Base-by-base conservation (phyloP, 768 basidiomycete genomes). In the Lactifluus hygrophoroides region DNA sequence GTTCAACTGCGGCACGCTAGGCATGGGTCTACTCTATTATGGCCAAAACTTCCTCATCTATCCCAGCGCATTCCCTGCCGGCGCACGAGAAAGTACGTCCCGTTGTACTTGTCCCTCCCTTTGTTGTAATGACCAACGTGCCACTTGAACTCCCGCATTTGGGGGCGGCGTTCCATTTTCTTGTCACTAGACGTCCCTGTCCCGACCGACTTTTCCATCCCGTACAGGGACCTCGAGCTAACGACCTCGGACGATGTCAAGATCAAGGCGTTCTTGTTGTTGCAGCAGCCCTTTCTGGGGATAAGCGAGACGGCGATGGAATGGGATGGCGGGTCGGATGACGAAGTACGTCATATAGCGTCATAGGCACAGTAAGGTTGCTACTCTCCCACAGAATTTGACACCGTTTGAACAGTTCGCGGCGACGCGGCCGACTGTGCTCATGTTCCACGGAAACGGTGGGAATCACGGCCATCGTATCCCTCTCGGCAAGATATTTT, bases 361-460 rank as follows among this genome's bases (percentile, higher is more conserved):
- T 67, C 11, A 25, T 14, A 19, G 28, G 28, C 2, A 16, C 23
- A 3, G n/a, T 30, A 27, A 13, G 7, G 11, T 8, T 32, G 38
- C 45, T 37, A 21, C 32, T 14, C 40, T n/a, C 38, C 14, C 42
- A n/a, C 42, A 27, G 45, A 44, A 35, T 3, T 21, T 43, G 17
- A 35, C 17, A 16, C 13, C 27, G 4, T 4, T 6, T n/a, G n/a
- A n/a, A n/a, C n/a, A n/a, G 78, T 77, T 76, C 60, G 74, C 76
- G 16, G 68, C 74, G 0, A 70, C 69, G 44, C 77, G 93, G 16
- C 95, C 95, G 1, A 96, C 93, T 0, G 77, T 98, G 2, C 70
- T 98, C 50, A 90, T 97, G 84, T 92, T 96, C 56, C 94, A 97
- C 65, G 95, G 95, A 7, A 90, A 90, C 65, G 88, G 84, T 0